Evolutionary conservation across 495 filamentous ascomycete genomes (phyloP).

Genomic region (Hypoxylon cercidicola): DNA sequence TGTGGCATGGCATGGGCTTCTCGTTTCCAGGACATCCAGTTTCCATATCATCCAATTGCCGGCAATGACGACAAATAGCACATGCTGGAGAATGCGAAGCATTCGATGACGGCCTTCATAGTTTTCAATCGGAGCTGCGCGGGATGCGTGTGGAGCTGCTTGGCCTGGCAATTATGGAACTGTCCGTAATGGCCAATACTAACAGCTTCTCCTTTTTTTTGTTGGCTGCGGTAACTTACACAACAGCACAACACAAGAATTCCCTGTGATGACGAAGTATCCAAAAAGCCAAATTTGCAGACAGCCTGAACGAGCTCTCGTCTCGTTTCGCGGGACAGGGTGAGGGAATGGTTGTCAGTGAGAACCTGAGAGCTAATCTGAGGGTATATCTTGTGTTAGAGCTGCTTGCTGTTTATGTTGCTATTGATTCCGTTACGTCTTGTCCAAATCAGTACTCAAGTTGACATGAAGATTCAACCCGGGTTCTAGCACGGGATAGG

Average conservation of each 20-base stretch:
- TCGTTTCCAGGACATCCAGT: slow-evolving; percentile 25
- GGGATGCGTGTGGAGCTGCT: slow-evolving; percentile 24
- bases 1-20: slow-evolving; percentile 38
- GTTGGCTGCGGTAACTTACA: slow-evolving; percentile 24
- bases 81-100: slow-evolving; percentile 29
- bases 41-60: slow-evolving; percentile 17
- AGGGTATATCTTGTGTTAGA: slow-evolving; percentile 52
- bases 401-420: not conserved
- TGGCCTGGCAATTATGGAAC: slow-evolving; percentile 21
- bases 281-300: slow-evolving; percentile 75
- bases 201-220: slow-evolving; percentile 32
- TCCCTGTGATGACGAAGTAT: slow-evolving; percentile 67
- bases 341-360: slow-evolving; percentile 59
- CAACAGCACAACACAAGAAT: slow-evolving; percentile 42
- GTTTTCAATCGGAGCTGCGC: slow-evolving; percentile 69
- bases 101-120: slow-evolving; percentile 55
- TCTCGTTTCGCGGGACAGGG: slow-evolving; percentile 16
- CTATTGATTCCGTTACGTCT: not conserved
- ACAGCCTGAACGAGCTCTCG: slow-evolving; percentile 51
- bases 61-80: slow-evolving; percentile 47
- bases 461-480: too few relatives aligned
- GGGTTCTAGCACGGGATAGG: too few relatives aligned
- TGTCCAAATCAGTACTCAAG: not conserved
- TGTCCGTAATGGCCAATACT: slow-evolving; percentile 10
- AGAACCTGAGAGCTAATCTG: slow-evolving; percentile 73